A percentile compares a stretch with the other conserved stretches of the same genome.
These are phyloP conservation scores for Tetraselmis chui DNA, from an alignment of 139 green algal genomes.

Conservation along the genomic window DNA sequence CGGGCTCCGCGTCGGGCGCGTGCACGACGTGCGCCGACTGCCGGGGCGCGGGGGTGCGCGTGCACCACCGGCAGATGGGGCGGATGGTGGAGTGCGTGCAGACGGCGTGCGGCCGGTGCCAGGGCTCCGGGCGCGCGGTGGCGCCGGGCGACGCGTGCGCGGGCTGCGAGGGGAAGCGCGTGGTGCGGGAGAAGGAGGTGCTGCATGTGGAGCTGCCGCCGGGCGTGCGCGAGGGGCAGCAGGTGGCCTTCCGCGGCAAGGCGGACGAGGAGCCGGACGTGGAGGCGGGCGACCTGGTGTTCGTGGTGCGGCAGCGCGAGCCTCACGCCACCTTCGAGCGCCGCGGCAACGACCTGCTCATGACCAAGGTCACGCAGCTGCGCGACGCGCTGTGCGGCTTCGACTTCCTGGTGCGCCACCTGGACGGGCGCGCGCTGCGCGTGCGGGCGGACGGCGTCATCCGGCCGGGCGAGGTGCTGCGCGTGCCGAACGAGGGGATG, in stretches of 20 bases:
- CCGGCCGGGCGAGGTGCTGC: conserved; percentile 44
- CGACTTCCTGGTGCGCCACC: conserved; percentile 55
- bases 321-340: conserved; percentile 54
- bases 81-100: no score
- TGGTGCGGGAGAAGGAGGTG: conserved; percentile 63
- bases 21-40: no score
- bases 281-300: no score
- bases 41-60: no score
- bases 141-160: no score
- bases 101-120: no score
- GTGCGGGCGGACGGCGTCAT: conserved; percentile 36
- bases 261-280: no score
- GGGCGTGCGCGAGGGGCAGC: conserved; percentile 73
- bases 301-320: conserved; percentile 29
- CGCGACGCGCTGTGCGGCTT: conserved; percentile 92
- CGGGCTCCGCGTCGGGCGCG: no score
- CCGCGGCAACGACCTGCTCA: conserved; percentile 52
- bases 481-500: conserved; percentile 70
- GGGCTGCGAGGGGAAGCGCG: no score
- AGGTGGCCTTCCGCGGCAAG: no score
- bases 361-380: conserved; percentile 69
- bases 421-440: conserved; percentile 82
- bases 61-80: no score
- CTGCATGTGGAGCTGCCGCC: conserved; percentile 87
- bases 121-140: no score